Base-by-base conservation (phyloP, 2,329 filamentous ascomycete species). In the Pseudopithomyces maydicus region DNA sequence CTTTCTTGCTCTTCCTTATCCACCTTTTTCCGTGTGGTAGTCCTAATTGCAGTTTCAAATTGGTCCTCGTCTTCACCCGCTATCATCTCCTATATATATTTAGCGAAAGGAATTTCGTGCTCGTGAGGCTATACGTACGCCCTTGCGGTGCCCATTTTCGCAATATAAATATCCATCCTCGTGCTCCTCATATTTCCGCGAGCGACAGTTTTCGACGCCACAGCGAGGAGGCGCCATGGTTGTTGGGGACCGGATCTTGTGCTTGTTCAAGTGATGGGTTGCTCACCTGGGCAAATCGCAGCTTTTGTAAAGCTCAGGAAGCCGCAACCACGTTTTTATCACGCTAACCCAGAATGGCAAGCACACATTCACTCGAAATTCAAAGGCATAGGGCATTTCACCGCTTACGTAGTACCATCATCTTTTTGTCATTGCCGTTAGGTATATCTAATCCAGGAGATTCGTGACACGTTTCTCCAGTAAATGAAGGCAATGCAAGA, bases 101-200 rank as follows among this genome's bases (percentile, higher is more conserved):
- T 60, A 58, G 39, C n/a, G 6, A 12, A 11, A 0, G 20, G 2
- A 1, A 10, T 14, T 22, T 46, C 1, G 7, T 11, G 3, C 38
- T 41, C 5, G 6, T 19, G 3, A 3, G 6, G 35, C 36, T 11
- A 57, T 61, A 57, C 74, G 73, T 77, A 91, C 90, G 77, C 91
- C 87, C 65, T 93, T 88, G 64, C 88, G 86, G 79, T 96, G 92
- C 32, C 91, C 91, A 64, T 90, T 88, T 61, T 88, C 83, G 75
- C 92, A 96, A 74, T 91, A 96, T 60, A 88, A 86, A 56, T 88
- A 84, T 3, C 91, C 91, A 75, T 90, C 90, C 74, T 90, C 89
- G 32, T 88, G 80, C 70, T 91, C 90, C 78, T 89, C 73, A 42
- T 75, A 77, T 36, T 72, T 92, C 60, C 84, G 84, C 41, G 90